phyloP scores from a whole-genome alignment of 2,329 filamentous ascomycete genomes.

The Colletotrichum karsti region DNA sequence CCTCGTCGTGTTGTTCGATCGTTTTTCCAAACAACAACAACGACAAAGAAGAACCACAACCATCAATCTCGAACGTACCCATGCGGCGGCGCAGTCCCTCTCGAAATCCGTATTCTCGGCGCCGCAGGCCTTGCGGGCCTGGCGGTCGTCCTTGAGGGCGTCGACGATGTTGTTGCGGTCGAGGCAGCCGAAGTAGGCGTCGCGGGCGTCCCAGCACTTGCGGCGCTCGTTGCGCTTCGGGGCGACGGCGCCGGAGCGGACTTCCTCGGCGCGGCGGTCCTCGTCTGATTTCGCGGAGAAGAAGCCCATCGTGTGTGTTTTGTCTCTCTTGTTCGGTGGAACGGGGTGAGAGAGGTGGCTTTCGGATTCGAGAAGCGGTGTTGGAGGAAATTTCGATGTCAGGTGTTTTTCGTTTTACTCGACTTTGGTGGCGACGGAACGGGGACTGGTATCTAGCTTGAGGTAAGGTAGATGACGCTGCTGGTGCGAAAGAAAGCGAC shows the following conservation, averaged over 20 bases:
- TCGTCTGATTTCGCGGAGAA: slow-evolving; percentile 50
- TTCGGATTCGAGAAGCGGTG: accelerated
- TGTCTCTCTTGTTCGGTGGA: neutral
- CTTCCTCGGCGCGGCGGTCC: slow-evolving; percentile 59
- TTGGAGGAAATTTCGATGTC: no score
- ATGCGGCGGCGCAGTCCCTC: slow-evolving; percentile 85
- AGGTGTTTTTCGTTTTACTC: no score
- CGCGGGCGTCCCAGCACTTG: slow-evolving; percentile 89
- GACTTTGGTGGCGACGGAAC: no score
- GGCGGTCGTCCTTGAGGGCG: slow-evolving; percentile 53
- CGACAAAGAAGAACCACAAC: no score
- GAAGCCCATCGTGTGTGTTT: slow-evolving; percentile 52
- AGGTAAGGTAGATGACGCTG: no score
- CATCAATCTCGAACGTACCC: slow-evolving; percentile 69
- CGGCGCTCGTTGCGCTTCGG: slow-evolving; percentile 86
- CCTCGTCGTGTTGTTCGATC: no score
- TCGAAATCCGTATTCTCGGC: slow-evolving; percentile 70
- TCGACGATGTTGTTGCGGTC: slow-evolving; percentile 86
- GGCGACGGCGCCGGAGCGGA: slow-evolving; percentile 70
- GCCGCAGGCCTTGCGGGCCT: slow-evolving; percentile 49
- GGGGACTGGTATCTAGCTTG: neutral
- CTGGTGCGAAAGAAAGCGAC: no score
- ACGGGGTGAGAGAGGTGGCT: neutral
- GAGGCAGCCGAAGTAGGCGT: slow-evolving; percentile 88
- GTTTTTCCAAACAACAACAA: no score